Evolutionary conservation across 805 yeast genomes (phyloP).

Genomic region (Cyberlindnera samutprakarnensis): DNA sequence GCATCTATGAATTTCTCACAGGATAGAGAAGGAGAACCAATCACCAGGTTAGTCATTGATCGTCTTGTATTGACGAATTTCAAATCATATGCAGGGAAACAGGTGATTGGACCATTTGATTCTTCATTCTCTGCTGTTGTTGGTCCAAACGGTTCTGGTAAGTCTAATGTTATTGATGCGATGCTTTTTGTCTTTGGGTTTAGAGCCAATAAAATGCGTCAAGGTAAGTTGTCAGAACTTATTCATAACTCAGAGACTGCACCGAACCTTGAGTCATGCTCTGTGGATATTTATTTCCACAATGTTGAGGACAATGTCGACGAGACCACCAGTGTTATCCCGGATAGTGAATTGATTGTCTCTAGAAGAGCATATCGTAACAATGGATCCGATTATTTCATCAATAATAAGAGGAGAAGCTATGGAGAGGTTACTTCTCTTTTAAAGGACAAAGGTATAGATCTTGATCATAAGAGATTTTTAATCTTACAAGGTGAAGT

Average conservation of each 20-base stretch:
- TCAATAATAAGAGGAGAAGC: conserved; percentile 61
- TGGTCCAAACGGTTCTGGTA: conserved; percentile 98
- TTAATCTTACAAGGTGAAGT: conserved; percentile 96
- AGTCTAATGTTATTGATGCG: conserved; percentile 97
- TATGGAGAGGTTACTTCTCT: conserved; percentile 74
- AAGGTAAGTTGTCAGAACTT: conserved; percentile 83
- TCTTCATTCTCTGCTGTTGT: conserved; percentile 93
- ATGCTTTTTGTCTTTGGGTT: conserved; percentile 95
- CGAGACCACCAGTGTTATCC: conserved; percentile 37
- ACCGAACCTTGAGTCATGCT: conserved; percentile 63
- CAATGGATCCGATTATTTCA: conserved; percentile 70
- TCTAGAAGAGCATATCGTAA: conserved; percentile 74
- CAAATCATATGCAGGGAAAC: conserved; percentile 93
- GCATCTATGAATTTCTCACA: conserved; percentile 22
- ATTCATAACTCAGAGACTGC: conserved; percentile 83
- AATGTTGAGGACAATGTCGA: conserved; percentile 59
- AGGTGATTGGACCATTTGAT: conserved; percentile 91
- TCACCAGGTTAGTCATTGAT: conserved; percentile 63
- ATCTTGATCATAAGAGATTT: conserved; percentile 90
- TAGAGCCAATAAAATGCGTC: conserved; percentile 95
- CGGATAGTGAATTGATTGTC: conserved; percentile 52
- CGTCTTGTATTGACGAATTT: conserved; percentile 73
- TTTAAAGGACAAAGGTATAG: conserved; percentile 78
- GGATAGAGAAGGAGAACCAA: conserved; percentile 27
- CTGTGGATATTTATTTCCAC: conserved; percentile 85